Conservation (phyloP, 108 stramenopile genomes). For the Aurantiochytrium sp. region DNA sequence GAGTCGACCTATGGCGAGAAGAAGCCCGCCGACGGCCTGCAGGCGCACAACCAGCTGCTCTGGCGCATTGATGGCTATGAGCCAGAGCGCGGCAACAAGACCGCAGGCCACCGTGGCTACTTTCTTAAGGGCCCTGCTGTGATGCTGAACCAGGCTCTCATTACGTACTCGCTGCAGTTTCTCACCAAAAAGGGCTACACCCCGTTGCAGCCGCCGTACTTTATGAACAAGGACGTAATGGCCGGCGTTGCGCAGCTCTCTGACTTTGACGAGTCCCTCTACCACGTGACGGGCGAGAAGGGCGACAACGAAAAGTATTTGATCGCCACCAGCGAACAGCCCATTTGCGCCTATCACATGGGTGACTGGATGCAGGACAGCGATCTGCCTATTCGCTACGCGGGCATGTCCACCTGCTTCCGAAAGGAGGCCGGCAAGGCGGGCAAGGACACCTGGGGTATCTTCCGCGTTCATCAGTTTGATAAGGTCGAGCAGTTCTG, state of each 20-base stretch:
- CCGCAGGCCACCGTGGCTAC: slow-evolving; percentile 96
- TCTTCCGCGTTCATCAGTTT: slow-evolving; percentile 99
- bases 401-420: slow-evolving; percentile 97
- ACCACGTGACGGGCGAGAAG: slow-evolving; percentile 91
- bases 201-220: slow-evolving; percentile 93
- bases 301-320: slow-evolving; percentile 94
- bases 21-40: slow-evolving; percentile 47
- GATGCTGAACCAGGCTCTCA: slow-evolving; percentile 92
- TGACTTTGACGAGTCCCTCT: slow-evolving; percentile 98
- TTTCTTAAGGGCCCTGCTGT: slow-evolving; percentile 94
- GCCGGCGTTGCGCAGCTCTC: slow-evolving; percentile 95
- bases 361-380: slow-evolving; percentile 84
- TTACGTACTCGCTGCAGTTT: slow-evolving; percentile 94
- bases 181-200: slow-evolving; percentile 76
- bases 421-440: slow-evolving; percentile 97
- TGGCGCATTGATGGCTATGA: slow-evolving; percentile 97
- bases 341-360: slow-evolving; percentile 95
- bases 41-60: slow-evolving; percentile 91
- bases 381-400: slow-evolving; percentile 72
- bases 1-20: slow-evolving; percentile 55
- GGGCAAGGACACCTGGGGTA: slow-evolving; percentile 97
- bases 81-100: slow-evolving; percentile 78
- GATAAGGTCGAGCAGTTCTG: slow-evolving; percentile 99
- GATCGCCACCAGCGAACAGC: slow-evolving; percentile 99
- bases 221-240: slow-evolving; percentile 99